These are phyloP conservation scores for Lactarius psammicola DNA, from an alignment of 768 basidiomycete species.

Conservation along the genomic window DNA sequence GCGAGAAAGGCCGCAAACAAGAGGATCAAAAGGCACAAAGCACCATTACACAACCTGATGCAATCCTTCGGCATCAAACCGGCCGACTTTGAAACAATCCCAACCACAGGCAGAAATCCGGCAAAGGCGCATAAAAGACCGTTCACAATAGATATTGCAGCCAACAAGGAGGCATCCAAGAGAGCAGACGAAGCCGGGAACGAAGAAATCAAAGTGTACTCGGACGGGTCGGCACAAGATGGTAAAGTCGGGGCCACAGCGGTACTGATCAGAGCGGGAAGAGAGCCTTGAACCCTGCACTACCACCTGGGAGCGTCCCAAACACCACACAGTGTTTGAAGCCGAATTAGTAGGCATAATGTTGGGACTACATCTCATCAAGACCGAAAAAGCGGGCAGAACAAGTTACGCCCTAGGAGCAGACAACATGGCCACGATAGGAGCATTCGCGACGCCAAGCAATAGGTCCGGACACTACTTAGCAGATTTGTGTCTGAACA, in stretches of 20 bases:
- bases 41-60: slow-evolving; percentile 27
- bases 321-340: neutral
- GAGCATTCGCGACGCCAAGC: neutral
- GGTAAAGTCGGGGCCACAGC: neutral
- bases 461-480: neutral
- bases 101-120: neutral
- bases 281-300: neutral
- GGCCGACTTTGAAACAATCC: slow-evolving; percentile 17
- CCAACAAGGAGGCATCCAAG: slow-evolving; percentile 1
- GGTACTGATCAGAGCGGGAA: neutral
- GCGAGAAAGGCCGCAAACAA: neutral
- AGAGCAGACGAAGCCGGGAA: neutral
- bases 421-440: neutral
- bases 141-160: neutral
- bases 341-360: neutral
- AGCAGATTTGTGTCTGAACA: neutral
- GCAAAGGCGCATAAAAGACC: neutral
- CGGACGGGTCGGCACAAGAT: slow-evolving; percentile 28
- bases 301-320: neutral
- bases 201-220: slow-evolving; percentile 17
- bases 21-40: neutral
- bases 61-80: neutral
- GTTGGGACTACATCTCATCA: neutral
- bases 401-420: too few relatives aligned
- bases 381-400: neutral